Evolutionary conservation across 1,139 yeast genomes (phyloP), one percentile per base, ranked within the genome.

Genomic region (Geotrichum phurueaensis): DNA sequence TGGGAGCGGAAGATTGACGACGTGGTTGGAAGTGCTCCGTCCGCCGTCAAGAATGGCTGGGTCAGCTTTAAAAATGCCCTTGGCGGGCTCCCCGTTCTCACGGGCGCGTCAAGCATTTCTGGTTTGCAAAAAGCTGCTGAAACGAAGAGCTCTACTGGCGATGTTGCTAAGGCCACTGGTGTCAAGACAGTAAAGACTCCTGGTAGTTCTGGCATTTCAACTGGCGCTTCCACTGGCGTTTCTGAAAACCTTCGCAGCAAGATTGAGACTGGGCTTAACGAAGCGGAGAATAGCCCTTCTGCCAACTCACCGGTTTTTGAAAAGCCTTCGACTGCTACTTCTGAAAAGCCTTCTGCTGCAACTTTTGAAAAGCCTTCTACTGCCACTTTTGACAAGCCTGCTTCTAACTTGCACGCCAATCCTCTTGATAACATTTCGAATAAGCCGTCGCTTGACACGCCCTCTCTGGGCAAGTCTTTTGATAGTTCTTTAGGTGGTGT

Each of bases 1-100:
- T 53, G 55, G 55, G 55, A 53, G 22, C 20, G 12, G 13, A 53
- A 53, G 49, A 33, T 25, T 23, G 55, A 53, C 23, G 55, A 50
- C 13, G 7, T 39, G 23, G 12, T 53, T 22, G 20, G 49, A 29
- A 20, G 22, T 22, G 49, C 55, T 12, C 55, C 55, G 22, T 15
- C 50, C 4, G 13, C 22, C 5, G 55, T 39, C 10, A 25, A 45
- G 18, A 18, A 39, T 36, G 31, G n/a, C 22, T 53, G 55, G 55
- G 20, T 13, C 31, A 36, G 18, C 18, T 9, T 53, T 20, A 53
- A 53, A 31, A 20, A 20, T 1, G 33, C 31, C 10, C 20, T 53
- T 31, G 36, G 49, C 9, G 55, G 50, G 9, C 33, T 53, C 33
- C 55, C 55, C 13, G 29, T 36, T 15, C 27, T 53, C 7, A 53